These are phyloP conservation scores for Logfia minima DNA, from an alignment of 129 eudicot species.

Conservation along the genomic window DNA sequence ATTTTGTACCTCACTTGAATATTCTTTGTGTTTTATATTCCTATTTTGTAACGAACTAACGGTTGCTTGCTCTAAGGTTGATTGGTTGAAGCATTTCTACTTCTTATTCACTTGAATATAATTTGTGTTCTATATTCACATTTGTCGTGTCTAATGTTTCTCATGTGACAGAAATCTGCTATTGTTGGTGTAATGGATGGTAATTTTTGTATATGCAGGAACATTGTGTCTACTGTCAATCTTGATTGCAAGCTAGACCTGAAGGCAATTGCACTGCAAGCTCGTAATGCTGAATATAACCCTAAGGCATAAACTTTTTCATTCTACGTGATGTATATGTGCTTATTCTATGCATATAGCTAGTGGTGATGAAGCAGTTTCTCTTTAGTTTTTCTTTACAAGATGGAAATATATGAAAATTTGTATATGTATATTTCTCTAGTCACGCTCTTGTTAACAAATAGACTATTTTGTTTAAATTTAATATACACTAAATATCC, in stretches of 20 bases:
- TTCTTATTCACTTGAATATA: too few species aligned
- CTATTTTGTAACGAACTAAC: too few species aligned
- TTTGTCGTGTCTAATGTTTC: background rate
- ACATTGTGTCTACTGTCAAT: constrained; percentile 87
- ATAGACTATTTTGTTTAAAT: background rate
- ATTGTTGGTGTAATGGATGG: background rate
- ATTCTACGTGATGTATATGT: background rate
- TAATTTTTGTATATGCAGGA: constrained; percentile 41
- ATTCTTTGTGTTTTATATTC: background rate
- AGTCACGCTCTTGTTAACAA: too few species aligned
- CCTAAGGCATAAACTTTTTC: constrained; percentile 60
- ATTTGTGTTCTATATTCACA: background rate
- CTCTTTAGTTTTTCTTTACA: too few species aligned
- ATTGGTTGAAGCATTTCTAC: too few species aligned
- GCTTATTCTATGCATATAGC: background rate
- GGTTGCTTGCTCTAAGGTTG: too few species aligned
- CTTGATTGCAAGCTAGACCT: constrained; percentile 85
- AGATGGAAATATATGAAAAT: background rate
- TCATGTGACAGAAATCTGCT: background rate
- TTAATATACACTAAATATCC: background rate
- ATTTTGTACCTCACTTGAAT: background rate
- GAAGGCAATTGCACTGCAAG: constrained; percentile 77
- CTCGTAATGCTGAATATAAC: constrained; percentile 90
- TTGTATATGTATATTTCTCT: too few species aligned
- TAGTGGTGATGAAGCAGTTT: background rate